Evolutionary conservation across 192 early-diverging fungal genomes (phyloP), one percentile per base, ranked within the genome.

Genomic region (Coemansia guatemalensis): DNA sequence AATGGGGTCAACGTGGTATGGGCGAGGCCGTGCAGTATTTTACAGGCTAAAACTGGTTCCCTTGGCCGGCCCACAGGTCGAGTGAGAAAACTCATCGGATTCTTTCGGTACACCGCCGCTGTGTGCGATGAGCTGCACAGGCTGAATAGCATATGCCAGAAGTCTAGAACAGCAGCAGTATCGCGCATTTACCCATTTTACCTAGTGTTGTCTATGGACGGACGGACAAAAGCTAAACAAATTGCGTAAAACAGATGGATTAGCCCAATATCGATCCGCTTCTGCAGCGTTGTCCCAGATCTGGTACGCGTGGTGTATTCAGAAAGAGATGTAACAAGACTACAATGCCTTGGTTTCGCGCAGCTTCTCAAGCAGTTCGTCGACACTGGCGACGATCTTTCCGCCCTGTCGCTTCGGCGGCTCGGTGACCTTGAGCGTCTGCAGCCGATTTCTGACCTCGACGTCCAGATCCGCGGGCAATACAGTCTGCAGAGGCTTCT

Each of bases 331-430:
- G 17, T 11, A 11, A 12, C 11, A 22, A 25, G 6, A 60, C 81
- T 86, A 92, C 53, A 92, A 73, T 3, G 89, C 90, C 65, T 85
- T 84, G 67, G 88, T 87, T 68, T 92, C 90, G 77, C 89, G 91
- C 56, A 95, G 87, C 88, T 95, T 95, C 69, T 88, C 85, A 57
- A 95, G 70, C 58, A 95, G 85, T 59, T 95, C 97, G 81, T 99
- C 97, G 23, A 99, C 97, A 56, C 82, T 86, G 67, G 84, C 93
- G 14, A 99, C 94, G 67, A 92, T 90, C 68, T 85, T 88, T 27
- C 97, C 97, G 61, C 94, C 95, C 63, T 90, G 82, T 63, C 97
- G 87, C 88, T 92, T 94, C 54, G 95, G 76, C 23, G 97, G 97
- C 76, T 99, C 97, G 5, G 83, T 83, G 33, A 99, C 89, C 78